Evolutionary conservation across 257 asterid species (phyloP), one percentile per base, ranked within the genome.

Genomic region (Lycium ferocissimum): DNA sequence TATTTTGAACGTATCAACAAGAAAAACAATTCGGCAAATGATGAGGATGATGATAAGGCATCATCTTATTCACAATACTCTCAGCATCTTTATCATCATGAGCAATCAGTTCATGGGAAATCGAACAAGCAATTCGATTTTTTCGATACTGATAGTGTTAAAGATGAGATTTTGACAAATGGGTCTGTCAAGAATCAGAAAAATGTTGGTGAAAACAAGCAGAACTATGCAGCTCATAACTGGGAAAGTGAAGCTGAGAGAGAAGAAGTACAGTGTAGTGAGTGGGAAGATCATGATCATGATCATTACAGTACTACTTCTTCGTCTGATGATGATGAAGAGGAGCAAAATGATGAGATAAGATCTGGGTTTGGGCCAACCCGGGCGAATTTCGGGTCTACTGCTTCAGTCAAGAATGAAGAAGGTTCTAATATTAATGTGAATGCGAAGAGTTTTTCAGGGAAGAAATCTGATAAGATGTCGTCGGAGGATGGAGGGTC

Each of bases 181-280:
- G 63, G 43, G 58, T 53, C 62, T 11, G 76, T 83, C 57, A 85
- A 81, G 51, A 87, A 84, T 47, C 76, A 78, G 79, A 67, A 69
- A 51, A 58, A 4, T 15, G 81, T 38, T 63, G 57, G 71, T 45
- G 61, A 81, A 51, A 62, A 81, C 10, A 35, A n/a, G n/a, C n/a
- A n/a, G 85, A 84, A 69, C 78, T 70, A 70, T 70, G 78, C 26
- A 87, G 84, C 71, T 62, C 35, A 83, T 87, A 59, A 85, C 22
- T 83, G 84, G 9, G 91, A 84, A 56, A 78, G 85, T 15, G 89
- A 87, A 80, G 84, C 95, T 0, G 98, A 97, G 93, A 94, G 99
- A 85, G 99, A 97, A 83, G 99, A 97, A 82, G 97, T 97, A 37
- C 96, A 93, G 90, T 97, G 99, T 86, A 94, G 99, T 69, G 99